phyloP scores from a whole-genome alignment of 2,329 filamentous ascomycete genomes.

The Aspergillaceae sp. region DNA sequence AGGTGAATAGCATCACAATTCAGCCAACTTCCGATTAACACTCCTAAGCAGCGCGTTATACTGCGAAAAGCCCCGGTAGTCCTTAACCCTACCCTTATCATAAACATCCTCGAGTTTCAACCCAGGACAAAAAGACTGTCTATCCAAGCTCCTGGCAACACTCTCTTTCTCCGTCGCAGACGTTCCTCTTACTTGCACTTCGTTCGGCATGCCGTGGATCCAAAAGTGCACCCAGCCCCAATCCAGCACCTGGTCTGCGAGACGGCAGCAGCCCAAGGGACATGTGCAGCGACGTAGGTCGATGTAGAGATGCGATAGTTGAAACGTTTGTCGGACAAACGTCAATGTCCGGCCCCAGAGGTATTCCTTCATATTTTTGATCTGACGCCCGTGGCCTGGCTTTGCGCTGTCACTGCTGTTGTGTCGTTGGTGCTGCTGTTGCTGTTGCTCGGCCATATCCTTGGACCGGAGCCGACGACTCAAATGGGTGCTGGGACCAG shows the following conservation, averaged over 20 bases:
- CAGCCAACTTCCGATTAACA: neutral
- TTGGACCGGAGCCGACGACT: neutral
- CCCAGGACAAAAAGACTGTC: conserved; percentile 4
- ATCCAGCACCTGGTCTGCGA: conserved; percentile 9
- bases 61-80: neutral
- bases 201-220: conserved; percentile 9
- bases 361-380: conserved; percentile 11
- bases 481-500: neutral
- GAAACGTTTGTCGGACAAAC: conserved; percentile 14
- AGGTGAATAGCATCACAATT: neutral
- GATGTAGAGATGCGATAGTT: conserved; percentile 9
- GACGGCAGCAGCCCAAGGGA: conserved; percentile 12
- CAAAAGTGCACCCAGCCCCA: conserved; percentile 13
- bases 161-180: conserved; percentile 7
- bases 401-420: neutral
- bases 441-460: neutral
- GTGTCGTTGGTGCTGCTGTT: neutral
- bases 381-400: conserved; percentile 6
- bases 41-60: conserved; percentile 1
- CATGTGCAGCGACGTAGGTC: conserved; percentile 13
- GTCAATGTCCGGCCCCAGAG: conserved; percentile 16
- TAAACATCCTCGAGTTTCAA: conserved; percentile 5
- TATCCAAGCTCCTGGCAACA: conserved; percentile 5
- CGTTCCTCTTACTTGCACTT: conserved; percentile 10
- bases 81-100: neutral